Base-by-base conservation (phyloP, 2,329 filamentous ascomycete genomes). In the Alternaria metachromatica region DNA sequence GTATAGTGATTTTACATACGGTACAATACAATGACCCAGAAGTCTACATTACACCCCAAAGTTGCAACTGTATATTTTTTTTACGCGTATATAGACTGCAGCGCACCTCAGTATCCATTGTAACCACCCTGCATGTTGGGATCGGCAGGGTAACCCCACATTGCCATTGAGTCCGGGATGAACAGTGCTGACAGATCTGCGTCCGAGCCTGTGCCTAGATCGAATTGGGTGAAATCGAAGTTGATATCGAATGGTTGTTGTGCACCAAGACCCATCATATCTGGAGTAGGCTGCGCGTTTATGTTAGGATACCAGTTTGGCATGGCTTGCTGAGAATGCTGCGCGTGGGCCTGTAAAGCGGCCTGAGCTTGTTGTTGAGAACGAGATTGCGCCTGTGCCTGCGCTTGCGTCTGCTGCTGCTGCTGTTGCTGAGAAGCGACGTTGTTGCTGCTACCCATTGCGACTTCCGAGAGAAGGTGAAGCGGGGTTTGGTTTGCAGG, bases 391-490 rank as follows among this genome's bases (percentile, higher is more conserved):
- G 61, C 56, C 48, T 68, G 67, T n/a, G 60, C 33, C 53, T 41
- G 37, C 37, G 37, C n/a, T 37, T 37, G 33, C 33, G 33, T 37
- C 33, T 37, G 33, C 33, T 37, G 33, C 4, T 37, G 33, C 37
- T 68, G 67, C 28, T 64, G 67, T 13, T 58, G 48, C 46, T 64
- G 63, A 21, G 64, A 49, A 43, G 67, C 41, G 13, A 56, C 59
- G n/a, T 64, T 65, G 55, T 67, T 74, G 55, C 72, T 77, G 64
- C 72, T 78, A 9, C 76, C 73, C 76, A 79, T 79, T 9, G 80
- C 80, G n/a, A 80, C 80, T 68, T 81, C 79, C 5, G 79, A 80
- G 9, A 80, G 71, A 23, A 80, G 72, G 58, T 80, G 79, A 7
- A 80, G 72, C 8, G 78, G 78, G 1, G 78, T 80, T 62, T 80